Base-by-base conservation (phyloP, 345 rosid species). In the Murraya koenigii region DNA sequence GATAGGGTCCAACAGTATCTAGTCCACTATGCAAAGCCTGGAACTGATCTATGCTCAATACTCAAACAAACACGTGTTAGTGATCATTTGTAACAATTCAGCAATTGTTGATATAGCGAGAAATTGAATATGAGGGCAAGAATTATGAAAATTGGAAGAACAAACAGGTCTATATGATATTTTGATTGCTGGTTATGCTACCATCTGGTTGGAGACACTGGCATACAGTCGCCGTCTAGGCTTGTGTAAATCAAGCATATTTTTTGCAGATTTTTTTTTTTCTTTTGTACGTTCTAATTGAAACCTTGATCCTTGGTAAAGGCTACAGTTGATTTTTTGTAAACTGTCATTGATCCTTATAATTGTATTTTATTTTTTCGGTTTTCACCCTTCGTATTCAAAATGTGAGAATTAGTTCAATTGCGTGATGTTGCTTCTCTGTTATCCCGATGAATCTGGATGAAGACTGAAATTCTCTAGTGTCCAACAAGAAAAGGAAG, bases 41-140 rank as follows among this genome's bases (percentile, higher is more conserved):
- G n/a, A n/a, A 72, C 39, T 55, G 49, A 36, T 72, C 32, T 35
- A 69, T 23, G 54, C 52, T 66, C 54, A 35, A 26, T 23, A 15
- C 74, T 35, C 44, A 56, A 35, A 75, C 71, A 30, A 30, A 60
- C 54, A 17, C 35, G 52, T n/a, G 33, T 8, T 54, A 23, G 25
- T 47, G 63, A 65, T 71, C 63, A 55, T 35, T 28, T 68, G 13
- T 66, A 3, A 23, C 59, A 69, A 59, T 72, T 65, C 80, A 69
- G 80, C 80, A 71, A 71, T 69, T 75, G 85, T 82, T 52, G 66
- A 82, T 78, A 82, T 54, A 30, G 13, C 63, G 78, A 79, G 85
- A 17, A n/a, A 36, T 55, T 28, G 20, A 71, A 26, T 71, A 75
- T 17, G 64, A 70, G 19, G 68, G 10, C 61, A 3, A 14, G 49